These are phyloP conservation scores for Zoysia matrella DNA, from an alignment of 202 grass and related monocot genomes.

Conservation along the genomic window DNA sequence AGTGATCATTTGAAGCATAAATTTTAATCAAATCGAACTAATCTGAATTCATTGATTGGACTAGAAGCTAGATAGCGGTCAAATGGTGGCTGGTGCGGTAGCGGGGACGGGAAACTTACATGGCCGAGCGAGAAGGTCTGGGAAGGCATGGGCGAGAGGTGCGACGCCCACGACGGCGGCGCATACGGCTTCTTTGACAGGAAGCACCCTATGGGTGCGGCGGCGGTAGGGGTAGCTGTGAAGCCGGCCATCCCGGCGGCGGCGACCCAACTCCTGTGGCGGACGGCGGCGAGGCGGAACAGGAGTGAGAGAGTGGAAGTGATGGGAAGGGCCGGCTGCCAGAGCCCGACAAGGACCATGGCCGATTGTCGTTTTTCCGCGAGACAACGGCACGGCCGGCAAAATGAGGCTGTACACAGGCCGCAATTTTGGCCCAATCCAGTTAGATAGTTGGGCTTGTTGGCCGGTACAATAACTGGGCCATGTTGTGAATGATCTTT, in stretches of 20 bases:
- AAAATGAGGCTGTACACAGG: background rate
- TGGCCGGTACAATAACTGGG: background rate
- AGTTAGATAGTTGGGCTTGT: background rate
- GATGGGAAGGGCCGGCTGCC: constrained; percentile 24
- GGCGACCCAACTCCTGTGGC: constrained; percentile 18
- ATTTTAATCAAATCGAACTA: background rate
- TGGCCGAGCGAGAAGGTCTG: constrained; percentile 78
- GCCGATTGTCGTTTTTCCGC: background rate
- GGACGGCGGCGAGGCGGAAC: constrained; percentile 1
- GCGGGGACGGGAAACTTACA: constrained; percentile 39
- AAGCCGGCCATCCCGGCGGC: constrained; percentile 42
- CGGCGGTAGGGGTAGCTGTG: constrained; percentile 35
- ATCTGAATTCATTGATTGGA: background rate
- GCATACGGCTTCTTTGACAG: constrained; percentile 79
- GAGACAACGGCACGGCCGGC: background rate
- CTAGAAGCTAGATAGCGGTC: background rate
- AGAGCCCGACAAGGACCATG: constrained; percentile 1
- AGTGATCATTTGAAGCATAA: constrained; percentile 4
- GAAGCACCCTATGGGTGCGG: constrained; percentile 60
- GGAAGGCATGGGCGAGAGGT: constrained; percentile 71
- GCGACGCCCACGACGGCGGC: constrained; percentile 79
- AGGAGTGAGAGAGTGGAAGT: constrained; percentile 4
- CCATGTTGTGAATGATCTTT: background rate
- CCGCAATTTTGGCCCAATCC: background rate
- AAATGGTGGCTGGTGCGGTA: background rate